phyloP scores from a whole-genome alignment of 1,284 basidiomycete genomes.

The Cryptococcus sp. region DNA sequence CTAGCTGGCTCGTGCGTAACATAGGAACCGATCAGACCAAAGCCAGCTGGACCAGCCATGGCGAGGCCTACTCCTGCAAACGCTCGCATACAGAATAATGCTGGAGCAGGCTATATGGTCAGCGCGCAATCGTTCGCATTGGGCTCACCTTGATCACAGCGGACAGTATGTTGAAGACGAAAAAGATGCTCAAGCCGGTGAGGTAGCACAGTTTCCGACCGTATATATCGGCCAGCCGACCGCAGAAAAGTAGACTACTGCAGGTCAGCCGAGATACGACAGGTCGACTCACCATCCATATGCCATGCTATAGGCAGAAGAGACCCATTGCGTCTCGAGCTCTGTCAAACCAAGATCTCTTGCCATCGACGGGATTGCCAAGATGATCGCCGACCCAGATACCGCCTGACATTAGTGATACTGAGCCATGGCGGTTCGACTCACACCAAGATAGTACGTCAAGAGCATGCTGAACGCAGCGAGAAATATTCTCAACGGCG shows the following conservation, averaged over 20 bases:
- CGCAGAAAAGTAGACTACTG: conserved; percentile 38
- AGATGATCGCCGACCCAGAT: background rate
- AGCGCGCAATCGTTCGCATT: background rate
- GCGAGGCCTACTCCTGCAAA: conserved; percentile 8
- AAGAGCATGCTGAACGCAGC: background rate
- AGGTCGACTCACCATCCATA: conserved; percentile 3
- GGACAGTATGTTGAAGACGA: conserved; percentile 12
- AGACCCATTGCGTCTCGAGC: conserved; percentile 5
- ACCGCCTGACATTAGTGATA: background rate
- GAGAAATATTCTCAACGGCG: background rate
- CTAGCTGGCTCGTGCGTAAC: conserved; percentile 8
- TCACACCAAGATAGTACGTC: background rate
- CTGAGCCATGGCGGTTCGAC: background rate
- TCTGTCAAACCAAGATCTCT: conserved; percentile 2
- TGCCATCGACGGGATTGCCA: conserved; percentile 4
- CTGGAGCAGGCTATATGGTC: background rate
- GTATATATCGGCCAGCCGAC: conserved; percentile 43
- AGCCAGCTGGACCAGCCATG: conserved; percentile 8
- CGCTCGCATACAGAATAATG: conserved; percentile 8
- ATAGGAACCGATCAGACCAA: conserved; percentile 7
- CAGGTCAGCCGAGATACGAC: no score
- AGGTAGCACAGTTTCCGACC: conserved; percentile 39
- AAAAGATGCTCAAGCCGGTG: conserved; percentile 16
- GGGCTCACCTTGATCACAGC: conserved; percentile 10
- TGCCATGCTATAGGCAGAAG: conserved; percentile 2